Evolutionary conservation across 1,139 yeast genomes (phyloP).

Genomic region (Petasospora fabianii): DNA sequence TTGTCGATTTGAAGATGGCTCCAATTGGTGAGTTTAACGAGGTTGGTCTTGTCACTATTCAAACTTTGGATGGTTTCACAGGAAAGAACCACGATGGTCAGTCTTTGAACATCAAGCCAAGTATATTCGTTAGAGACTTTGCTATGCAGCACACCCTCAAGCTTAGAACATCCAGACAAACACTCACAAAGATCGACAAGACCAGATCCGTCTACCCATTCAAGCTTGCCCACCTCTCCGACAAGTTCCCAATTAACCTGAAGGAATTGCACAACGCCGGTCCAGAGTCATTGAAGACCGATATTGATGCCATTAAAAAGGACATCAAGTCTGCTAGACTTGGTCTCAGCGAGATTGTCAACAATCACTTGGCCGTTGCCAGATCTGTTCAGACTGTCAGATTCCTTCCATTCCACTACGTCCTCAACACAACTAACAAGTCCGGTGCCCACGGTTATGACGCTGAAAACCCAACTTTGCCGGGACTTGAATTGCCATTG

Average conservation of each 20-base stretch:
- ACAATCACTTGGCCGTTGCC: conserved; percentile 75
- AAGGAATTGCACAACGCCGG: conserved; percentile 32
- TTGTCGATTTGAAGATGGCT: conserved; percentile 78
- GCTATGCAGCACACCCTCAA: conserved; percentile 75
- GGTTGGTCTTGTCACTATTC: conserved; percentile 64
- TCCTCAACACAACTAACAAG: conserved; percentile 58
- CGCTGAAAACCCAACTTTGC: conserved; percentile 61
- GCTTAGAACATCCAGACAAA: conserved; percentile 67
- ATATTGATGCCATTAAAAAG: conserved; percentile 41
- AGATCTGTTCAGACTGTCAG: conserved; percentile 71
- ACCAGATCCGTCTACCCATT: conserved; percentile 86
- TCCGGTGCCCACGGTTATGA: conserved; percentile 65
- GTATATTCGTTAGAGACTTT: conserved; percentile 81
- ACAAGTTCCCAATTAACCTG: conserved; percentile 52
- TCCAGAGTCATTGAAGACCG: conserved; percentile 31
- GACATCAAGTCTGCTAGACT: conserved; percentile 61
- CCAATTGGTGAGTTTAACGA: conserved; percentile 53
- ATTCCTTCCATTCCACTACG: conserved; percentile 63
- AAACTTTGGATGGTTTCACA: conserved; percentile 57
- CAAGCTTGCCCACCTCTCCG: conserved; percentile 66
- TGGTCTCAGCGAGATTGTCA: conserved; percentile 77
- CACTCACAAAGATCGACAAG: conserved; percentile 68
- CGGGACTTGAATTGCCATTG: conserved; percentile 69
- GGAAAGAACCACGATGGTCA: conserved; percentile 56
- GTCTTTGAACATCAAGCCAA: conserved; percentile 58